Percentiles rank a stretch among this genome's conserved stretches.
phyloP scores from a whole-genome alignment of 1,139 yeast genomes.

The Yarrowia galli region DNA sequence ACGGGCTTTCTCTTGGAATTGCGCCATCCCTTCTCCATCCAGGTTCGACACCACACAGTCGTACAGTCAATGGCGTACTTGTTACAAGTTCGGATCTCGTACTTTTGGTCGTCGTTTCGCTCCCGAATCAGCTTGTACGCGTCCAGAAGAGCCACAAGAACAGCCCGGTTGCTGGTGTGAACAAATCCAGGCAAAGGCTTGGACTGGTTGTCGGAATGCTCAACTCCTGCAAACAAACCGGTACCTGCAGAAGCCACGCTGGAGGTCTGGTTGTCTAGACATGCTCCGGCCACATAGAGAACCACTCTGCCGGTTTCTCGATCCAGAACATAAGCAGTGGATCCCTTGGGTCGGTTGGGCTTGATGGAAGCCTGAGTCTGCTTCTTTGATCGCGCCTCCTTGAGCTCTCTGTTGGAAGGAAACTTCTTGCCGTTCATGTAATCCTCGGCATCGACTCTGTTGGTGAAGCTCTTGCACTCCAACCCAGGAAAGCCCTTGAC shows the following conservation, averaged over 20 bases:
- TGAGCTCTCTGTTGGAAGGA: neutral
- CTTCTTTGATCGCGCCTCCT: neutral
- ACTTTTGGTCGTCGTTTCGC: neutral
- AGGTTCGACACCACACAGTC: slow-evolving; percentile 2
- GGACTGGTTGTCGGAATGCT: slow-evolving; percentile 16
- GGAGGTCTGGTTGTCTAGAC: neutral
- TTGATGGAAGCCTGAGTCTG: neutral
- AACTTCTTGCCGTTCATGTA: slow-evolving; percentile 17
- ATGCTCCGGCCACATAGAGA: neutral
- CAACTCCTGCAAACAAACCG: neutral
- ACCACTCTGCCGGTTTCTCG: slow-evolving; percentile 7
- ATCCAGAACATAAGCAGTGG: neutral
- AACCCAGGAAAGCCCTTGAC: neutral
- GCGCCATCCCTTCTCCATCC: neutral
- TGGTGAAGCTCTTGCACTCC: neutral
- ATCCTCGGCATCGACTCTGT: neutral
- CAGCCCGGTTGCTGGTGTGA: neutral
- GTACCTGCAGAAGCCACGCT: neutral
- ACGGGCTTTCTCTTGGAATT: slow-evolving; percentile 8
- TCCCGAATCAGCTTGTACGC: neutral
- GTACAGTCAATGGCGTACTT: neutral
- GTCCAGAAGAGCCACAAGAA: neutral
- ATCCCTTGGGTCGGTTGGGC: slow-evolving; percentile 1
- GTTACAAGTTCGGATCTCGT: slow-evolving; percentile 2
- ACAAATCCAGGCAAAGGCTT: neutral